Base-by-base conservation (phyloP, 495 filamentous ascomycete genomes). In the Rostrohypoxylon terebratum region DNA sequence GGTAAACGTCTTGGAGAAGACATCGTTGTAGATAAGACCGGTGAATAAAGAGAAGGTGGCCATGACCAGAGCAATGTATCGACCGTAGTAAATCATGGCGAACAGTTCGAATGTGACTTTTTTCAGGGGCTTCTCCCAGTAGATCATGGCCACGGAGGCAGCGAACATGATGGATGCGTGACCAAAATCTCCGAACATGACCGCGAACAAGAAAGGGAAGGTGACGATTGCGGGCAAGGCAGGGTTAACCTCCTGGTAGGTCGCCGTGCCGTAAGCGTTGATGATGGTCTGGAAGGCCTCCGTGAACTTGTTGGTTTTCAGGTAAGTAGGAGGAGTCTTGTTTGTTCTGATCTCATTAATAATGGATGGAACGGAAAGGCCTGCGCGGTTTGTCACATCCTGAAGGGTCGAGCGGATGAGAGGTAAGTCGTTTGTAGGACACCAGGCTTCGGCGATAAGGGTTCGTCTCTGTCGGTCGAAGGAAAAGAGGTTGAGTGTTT, bases 21-120 rank as follows among this genome's bases (percentile, higher is more conserved):
- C 88, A 80, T 99, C 96, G 83, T 97, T 98, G 86, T 99, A 99
- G 73, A 99, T 93, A 21, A 97, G 85, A 74, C 96, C 96, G 36
- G 96, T 99, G 76, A 94, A 99, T 75, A 99, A 91, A 31, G 96
- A 97, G 85, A 96, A 98, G 28, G 94, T 78, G 73, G 95, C 94
- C 95, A 99, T 98, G 87, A 98, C 91, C 57, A 99, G 80, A 88
- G 97, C 97, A 75, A 99, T 97, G 79, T 98, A 99, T 63, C 96
- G 91, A 71, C 96, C 96, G 74, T 96, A 99, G 84, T 96, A 99
- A 44, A 95, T 94, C 96, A 99, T 99, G 73, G 91, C 91, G 73
- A 97, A 96, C 34, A 98, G 84, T 79, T 99, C 96, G 75, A 97
- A 95, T 13, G 94, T 87, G 77, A 98, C 97, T 75, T 93, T 91